Percentiles rank a stretch among this genome's conserved stretches.
These are phyloP conservation scores for Oleoguttula mirabilis DNA, from an alignment of 495 filamentous ascomycete genomes.

Conservation along the genomic window DNA sequence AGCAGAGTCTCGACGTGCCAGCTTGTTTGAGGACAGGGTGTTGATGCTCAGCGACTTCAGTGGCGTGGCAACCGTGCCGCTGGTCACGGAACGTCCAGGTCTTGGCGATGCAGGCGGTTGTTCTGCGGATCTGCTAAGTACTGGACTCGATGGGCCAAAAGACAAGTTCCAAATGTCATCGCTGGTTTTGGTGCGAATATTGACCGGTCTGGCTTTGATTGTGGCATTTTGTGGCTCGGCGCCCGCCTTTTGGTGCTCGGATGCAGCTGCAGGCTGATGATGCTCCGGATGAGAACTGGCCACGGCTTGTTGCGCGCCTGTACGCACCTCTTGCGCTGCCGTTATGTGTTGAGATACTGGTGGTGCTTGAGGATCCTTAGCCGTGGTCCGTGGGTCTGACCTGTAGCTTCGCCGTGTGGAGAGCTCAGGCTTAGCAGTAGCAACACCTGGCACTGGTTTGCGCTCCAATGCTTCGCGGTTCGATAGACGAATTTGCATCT, in stretches of 20 bases:
- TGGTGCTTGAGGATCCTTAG: too few species aligned
- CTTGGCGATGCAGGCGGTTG: background rate
- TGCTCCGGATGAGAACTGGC: too few species aligned
- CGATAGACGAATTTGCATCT: too few species aligned
- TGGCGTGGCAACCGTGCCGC: constrained; percentile 7
- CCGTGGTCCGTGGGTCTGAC: too few species aligned
- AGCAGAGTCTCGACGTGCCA: constrained; percentile 1
- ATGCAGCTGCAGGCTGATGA: too few species aligned
- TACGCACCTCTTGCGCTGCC: too few species aligned
- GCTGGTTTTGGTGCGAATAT: constrained; percentile 1
- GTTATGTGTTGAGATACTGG: too few species aligned
- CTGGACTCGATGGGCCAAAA: constrained; percentile 7
- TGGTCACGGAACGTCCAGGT: constrained; percentile 1
- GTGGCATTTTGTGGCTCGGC: background rate
- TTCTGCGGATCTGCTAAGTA: background rate
- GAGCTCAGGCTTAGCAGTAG: background rate
- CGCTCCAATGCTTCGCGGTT: too few species aligned
- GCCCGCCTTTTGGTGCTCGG: too few species aligned
- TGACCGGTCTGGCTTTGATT: constrained; percentile 1
- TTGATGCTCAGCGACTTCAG: constrained; percentile 16
- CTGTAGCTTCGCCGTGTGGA: too few species aligned
- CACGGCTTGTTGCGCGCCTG: too few species aligned
- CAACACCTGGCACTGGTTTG: background rate
- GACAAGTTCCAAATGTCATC: constrained; percentile 20
- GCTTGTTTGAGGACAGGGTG: background rate